A percentile compares a stretch with the other conserved stretches of the same genome.
Conservation (phyloP, 805 yeast genomes). For the Saccharomyces kudriavzevii region DNA sequence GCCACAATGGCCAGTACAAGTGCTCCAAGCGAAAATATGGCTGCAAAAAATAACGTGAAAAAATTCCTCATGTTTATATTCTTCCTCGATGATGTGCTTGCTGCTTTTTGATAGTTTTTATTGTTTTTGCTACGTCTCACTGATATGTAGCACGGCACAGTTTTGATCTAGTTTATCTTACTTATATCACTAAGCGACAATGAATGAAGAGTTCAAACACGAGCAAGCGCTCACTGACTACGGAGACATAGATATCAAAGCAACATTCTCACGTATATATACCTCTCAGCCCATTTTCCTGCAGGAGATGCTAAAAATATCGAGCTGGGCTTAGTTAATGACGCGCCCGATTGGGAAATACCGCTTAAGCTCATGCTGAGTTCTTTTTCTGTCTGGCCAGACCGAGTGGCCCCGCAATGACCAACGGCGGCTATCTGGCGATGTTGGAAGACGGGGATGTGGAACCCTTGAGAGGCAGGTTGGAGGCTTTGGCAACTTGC, state of each 20-base stretch:
- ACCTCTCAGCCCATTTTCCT: neutral
- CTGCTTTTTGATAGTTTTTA: neutral
- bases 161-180: neutral
- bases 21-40: constrained; percentile 35
- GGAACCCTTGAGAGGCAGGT: neutral
- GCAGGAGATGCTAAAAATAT: neutral
- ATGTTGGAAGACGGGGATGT: neutral
- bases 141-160: neutral
- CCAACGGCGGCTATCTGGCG: neutral
- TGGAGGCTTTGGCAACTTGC: neutral
- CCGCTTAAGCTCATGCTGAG: neutral
- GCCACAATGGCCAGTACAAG: constrained; percentile 42
- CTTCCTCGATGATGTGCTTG: neutral
- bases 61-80: constrained; percentile 15
- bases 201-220: neutral
- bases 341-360: neutral
- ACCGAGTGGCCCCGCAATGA: neutral
- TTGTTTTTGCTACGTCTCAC: neutral
- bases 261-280: neutral
- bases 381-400: neutral
- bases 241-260: neutral
- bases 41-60: constrained; percentile 15
- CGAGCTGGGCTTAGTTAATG: neutral
- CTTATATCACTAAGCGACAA: neutral
- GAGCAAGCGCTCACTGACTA: neutral